Conservation (phyloP, 345 rosid genomes). For the Hibiscus mutabilis region DNA sequence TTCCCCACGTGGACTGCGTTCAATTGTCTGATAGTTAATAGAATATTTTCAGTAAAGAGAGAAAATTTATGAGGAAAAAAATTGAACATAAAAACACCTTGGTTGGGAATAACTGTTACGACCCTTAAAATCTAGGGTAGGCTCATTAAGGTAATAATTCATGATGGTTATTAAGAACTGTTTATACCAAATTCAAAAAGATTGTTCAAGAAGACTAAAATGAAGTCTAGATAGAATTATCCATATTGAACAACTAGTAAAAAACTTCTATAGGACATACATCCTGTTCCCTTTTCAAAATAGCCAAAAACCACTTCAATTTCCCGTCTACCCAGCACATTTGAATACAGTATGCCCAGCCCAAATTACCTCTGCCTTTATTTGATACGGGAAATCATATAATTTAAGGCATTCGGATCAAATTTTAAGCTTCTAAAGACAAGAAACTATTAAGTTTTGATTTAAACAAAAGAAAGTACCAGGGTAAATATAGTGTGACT, state of each 20-base stretch:
- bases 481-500: constrained; percentile 94
- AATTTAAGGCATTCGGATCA: neutral
- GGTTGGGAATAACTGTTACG: neutral
- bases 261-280: neutral
- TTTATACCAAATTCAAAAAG: neutral
- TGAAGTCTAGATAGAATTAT: neutral
- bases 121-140: neutral
- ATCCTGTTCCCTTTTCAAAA: neutral
- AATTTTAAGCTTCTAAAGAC: neutral
- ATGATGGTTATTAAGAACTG: neutral
- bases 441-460: neutral
- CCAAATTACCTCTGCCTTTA: neutral
- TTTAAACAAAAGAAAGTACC: constrained; percentile 33
- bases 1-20: constrained; percentile 54
- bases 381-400: neutral
- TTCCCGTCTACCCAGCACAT: neutral
- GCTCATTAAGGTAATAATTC: neutral
- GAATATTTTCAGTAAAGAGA: constrained; percentile 1
- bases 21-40: constrained; percentile 40
- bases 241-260: neutral
- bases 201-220: neutral
- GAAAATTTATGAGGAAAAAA: constrained; percentile 8
- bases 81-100: neutral
- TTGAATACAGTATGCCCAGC: neutral
- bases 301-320: neutral